Conservation (phyloP, 805 yeast genomes). For the Starmerella bacillaris region DNA sequence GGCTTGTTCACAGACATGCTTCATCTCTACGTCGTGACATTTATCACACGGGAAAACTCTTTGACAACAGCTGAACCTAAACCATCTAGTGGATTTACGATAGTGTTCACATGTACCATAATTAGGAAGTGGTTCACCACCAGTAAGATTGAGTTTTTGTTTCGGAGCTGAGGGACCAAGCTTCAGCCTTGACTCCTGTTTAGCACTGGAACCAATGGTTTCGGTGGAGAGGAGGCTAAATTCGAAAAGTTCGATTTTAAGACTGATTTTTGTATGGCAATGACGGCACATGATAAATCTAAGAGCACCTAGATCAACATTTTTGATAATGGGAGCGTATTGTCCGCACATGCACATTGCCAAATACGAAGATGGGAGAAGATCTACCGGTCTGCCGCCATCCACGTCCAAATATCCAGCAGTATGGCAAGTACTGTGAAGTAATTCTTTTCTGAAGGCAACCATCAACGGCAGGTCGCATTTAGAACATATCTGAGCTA, state of each 20-base stretch:
- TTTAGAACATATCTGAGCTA: conserved; percentile 21
- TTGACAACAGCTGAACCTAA: conserved; percentile 28
- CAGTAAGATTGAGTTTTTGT: conserved; percentile 21
- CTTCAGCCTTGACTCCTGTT: conserved; percentile 4
- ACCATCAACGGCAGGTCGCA: conserved; percentile 23
- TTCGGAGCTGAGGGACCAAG: conserved; percentile 12
- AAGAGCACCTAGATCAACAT: conserved; percentile 22
- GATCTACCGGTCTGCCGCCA: conserved; percentile 24
- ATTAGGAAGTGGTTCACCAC: conserved; percentile 26
- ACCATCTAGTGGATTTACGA: conserved; percentile 27
- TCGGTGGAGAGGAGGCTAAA: conserved; percentile 22
- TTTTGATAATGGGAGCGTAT: conserved; percentile 19
- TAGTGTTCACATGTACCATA: conserved; percentile 27
- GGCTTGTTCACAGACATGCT: conserved; percentile 25
- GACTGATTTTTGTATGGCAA: conserved; percentile 24
- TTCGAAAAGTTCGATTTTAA: conserved; percentile 21
- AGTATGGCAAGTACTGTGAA: conserved; percentile 20
- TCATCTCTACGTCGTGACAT: conserved; percentile 26
- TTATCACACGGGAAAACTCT: conserved; percentile 28
- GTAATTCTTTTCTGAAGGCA: conserved; percentile 24
- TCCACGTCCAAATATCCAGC: conserved; percentile 26
- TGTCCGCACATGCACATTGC: conserved; percentile 25
- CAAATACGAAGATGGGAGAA: conserved; percentile 23
- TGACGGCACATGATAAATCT: conserved; percentile 21
- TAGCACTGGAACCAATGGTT: conserved; percentile 12